Percentiles rank a stretch among this genome's conserved stretches.
Conservation (phyloP, 73 alveolate genomes). For the Paramecium primaurelia region DNA sequence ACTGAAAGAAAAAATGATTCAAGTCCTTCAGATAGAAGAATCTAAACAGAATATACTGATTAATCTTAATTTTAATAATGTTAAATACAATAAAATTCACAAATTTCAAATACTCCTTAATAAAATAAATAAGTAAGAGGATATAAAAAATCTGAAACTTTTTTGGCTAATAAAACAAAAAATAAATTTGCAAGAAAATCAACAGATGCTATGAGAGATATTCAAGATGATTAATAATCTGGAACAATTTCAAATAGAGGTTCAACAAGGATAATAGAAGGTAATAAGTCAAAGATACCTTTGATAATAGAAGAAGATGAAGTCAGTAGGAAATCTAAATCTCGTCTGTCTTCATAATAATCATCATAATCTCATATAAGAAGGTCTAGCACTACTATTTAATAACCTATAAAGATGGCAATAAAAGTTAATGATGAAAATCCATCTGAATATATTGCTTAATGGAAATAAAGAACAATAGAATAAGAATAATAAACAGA, state of each 20-base stretch:
- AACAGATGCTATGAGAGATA: background rate
- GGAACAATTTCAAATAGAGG: background rate
- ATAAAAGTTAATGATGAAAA: conserved; percentile 21
- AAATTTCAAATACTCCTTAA: background rate
- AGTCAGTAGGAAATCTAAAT: background rate
- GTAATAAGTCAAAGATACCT: background rate
- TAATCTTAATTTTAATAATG: background rate
- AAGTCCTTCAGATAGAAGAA: conserved; percentile 23
- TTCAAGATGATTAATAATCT: background rate
- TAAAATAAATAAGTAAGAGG: background rate
- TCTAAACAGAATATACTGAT: background rate
- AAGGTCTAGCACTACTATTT: conserved; percentile 2
- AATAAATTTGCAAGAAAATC: background rate
- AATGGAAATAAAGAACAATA: background rate
- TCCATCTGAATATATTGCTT: background rate
- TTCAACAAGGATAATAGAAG: background rate
- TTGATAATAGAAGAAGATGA: background rate
- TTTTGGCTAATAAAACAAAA: background rate
- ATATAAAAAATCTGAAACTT: background rate
- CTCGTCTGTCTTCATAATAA: background rate
- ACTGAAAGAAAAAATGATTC: conserved; percentile 15
- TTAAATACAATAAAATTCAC: background rate
- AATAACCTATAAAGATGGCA: background rate
- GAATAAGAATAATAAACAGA: background rate
- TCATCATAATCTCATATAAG: background rate